phyloP scores from a whole-genome alignment of 768 basidiomycete genomes.

The Cystobasidium onofrii region DNA sequence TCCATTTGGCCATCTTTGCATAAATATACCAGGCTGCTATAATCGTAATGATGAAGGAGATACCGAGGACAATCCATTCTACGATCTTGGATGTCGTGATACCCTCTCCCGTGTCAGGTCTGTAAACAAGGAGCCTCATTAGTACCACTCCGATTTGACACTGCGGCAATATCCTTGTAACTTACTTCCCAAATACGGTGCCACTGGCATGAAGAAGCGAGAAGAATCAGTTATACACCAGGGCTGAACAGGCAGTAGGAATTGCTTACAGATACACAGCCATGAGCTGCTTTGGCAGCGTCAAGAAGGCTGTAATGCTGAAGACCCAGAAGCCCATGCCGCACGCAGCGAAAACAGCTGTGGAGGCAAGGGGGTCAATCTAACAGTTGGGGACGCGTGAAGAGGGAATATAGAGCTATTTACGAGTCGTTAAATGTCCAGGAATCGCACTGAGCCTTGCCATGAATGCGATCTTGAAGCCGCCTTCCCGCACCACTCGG shows the following conservation, averaged over 20 bases:
- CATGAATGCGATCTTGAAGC: slow-evolving; percentile 72
- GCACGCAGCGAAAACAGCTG: slow-evolving; percentile 77
- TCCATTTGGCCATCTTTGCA: slow-evolving; percentile 54
- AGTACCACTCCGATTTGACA: not conserved
- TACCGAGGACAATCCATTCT: slow-evolving; percentile 59
- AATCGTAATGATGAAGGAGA: slow-evolving; percentile 65
- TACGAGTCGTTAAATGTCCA: slow-evolving; percentile 77
- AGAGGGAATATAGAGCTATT: slow-evolving; percentile 53
- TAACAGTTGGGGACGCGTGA: not conserved
- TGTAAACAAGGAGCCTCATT: not conserved
- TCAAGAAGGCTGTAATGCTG: slow-evolving; percentile 66
- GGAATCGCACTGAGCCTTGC: slow-evolving; percentile 75
- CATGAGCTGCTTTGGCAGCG: slow-evolving; percentile 81
- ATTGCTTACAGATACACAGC: slow-evolving; percentile 58
- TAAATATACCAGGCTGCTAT: slow-evolving; percentile 77
- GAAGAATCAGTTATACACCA: not conserved
- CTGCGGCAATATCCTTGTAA: not conserved
- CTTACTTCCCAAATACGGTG: slow-evolving; percentile 27
- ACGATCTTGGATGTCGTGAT: slow-evolving; percentile 53
- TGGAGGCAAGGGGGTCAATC: slow-evolving; percentile 45
- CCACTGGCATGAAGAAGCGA: not conserved
- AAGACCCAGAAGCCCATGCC: slow-evolving; percentile 77
- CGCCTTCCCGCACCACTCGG: slow-evolving; percentile 69
- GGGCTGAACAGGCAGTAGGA: too few relatives aligned
- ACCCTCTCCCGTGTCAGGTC: not conserved